phyloP scores from a whole-genome alignment of 495 filamentous ascomycete genomes.

The Talaromyces liani region DNA sequence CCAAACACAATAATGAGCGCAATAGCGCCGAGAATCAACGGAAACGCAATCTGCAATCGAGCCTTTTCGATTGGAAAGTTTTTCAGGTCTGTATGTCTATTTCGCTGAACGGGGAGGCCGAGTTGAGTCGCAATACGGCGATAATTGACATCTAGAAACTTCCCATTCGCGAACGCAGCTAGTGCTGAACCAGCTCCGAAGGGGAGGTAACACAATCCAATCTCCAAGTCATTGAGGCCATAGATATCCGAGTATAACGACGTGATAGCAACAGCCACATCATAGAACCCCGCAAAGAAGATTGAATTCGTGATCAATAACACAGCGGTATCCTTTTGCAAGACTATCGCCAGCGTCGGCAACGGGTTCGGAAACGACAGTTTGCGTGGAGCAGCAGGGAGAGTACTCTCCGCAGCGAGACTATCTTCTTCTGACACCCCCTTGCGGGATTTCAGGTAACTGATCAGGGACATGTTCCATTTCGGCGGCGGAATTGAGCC shows the following conservation, averaged over 20 bases:
- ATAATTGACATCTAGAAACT: conserved; percentile 50
- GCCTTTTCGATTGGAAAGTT: conserved; percentile 32
- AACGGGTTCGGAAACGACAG: conserved; percentile 25
- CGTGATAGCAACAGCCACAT: conserved; percentile 28
- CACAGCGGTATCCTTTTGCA: conserved; percentile 47
- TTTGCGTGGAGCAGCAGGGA: conserved; percentile 26
- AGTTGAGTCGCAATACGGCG: conserved; percentile 22
- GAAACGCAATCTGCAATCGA: conserved; percentile 23
- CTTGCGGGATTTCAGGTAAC: conserved; percentile 23
- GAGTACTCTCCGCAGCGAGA: conserved; percentile 7
- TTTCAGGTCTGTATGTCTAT: conserved; percentile 30
- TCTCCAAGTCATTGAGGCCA: conserved; percentile 24
- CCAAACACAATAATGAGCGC: conserved; percentile 30
- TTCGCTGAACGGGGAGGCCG: conserved; percentile 36
- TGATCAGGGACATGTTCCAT: conserved; percentile 28
- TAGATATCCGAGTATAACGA: conserved; percentile 23
- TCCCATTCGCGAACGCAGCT: conserved; percentile 81
- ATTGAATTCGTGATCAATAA: conserved; percentile 38
- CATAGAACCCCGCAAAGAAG: conserved; percentile 31
- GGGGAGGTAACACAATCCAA: conserved; percentile 31
- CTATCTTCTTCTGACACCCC: conserved; percentile 14
- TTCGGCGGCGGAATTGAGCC: conserved; percentile 29
- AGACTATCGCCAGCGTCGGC: conserved; percentile 36
- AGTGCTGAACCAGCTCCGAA: conserved; percentile 57
- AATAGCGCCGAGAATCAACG: conserved; percentile 25